Evolutionary conservation across 2,329 filamentous ascomycete genomes (phyloP), one percentile per base, ranked within the genome.

Genomic region (Venturia asperata): DNA sequence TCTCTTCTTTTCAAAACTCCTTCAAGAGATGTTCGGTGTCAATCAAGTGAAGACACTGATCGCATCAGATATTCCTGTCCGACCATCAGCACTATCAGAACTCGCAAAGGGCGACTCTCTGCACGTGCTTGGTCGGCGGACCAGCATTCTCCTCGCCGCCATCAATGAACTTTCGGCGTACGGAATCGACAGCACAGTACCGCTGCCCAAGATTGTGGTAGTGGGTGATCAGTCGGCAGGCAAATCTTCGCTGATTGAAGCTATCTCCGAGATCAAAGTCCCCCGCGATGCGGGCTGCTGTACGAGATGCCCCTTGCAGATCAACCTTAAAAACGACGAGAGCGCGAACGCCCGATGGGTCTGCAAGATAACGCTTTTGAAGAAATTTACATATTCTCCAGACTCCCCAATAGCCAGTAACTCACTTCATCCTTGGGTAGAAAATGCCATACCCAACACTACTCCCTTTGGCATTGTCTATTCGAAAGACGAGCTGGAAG

Each of bases 161-260:
- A 82, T 91, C 0, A 84, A 84, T 15, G 68, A 68, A 9, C 34
- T 66, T 19, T 27, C 65, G 1, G 62, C 37, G 13, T 45, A 52
- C 42, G 64, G 64, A 5, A 64, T 66, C 21, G 61, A 63, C 24
- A 45, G 24, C 43, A 56, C 27, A 3, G 41, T 91, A 0, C 83
- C 85, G 0, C 78, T 96, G 0, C 91, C 92, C 0, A 90, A 91
- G 69, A 85, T 95, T 11, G 89, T 93, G 6, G 84, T 96, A 0
- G 85, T 96, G 0, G 92, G 92, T 0, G 91, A 96, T 61, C 92
- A 96, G 71, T 90, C 85, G 0, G 88, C 91, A 0, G 92, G 92
- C 0, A 96, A 96, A 72, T 91, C 87, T 0, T 91, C 82, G 0
- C 72, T 79, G 0, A 78, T 80, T 15, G 79, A 81, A 64, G 77